Percentiles rank a stretch among this genome's conserved stretches.
phyloP scores from a whole-genome alignment of 768 basidiomycete species.

The Agrocybe praecox region DNA sequence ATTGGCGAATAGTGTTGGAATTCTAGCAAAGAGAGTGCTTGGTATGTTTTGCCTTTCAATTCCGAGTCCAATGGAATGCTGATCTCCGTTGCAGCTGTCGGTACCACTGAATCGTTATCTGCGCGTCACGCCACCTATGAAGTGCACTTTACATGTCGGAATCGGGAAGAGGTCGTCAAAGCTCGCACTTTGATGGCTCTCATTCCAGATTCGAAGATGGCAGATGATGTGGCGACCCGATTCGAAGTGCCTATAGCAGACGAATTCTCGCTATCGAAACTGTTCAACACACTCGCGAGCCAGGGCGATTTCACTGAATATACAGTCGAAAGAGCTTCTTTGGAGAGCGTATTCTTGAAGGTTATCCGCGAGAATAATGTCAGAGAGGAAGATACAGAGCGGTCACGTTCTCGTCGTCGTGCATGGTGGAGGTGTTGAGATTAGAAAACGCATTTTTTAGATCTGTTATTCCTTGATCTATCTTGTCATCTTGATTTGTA shows the following conservation, averaged over 20 bases:
- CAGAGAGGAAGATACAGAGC: constrained; percentile 41
- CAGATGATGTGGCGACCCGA: constrained; percentile 75
- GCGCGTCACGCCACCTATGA: constrained; percentile 75
- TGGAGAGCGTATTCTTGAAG: constrained; percentile 75
- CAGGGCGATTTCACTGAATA: constrained; percentile 63
- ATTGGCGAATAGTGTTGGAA: constrained; percentile 75
- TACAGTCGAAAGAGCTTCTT: constrained; percentile 66
- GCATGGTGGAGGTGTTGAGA: constrained; percentile 14
- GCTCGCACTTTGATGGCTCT: constrained; percentile 64
- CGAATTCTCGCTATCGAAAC: constrained; percentile 52
- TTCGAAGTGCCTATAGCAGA: constrained; percentile 68
- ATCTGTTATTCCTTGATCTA: too few relatives aligned
- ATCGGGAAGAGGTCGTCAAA: constrained; percentile 56
- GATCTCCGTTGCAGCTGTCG: constrained; percentile 51
- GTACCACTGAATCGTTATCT: constrained; percentile 63
- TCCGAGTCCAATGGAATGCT: not conserved
- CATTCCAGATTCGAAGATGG: constrained; percentile 62
- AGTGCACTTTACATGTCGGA: constrained; percentile 72
- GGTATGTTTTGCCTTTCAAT: constrained; percentile 41
- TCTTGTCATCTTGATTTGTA: too few relatives aligned
- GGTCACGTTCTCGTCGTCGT: not conserved
- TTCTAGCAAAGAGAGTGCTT: constrained; percentile 70
- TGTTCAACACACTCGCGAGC: constrained; percentile 57
- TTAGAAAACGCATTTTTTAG: too few relatives aligned
- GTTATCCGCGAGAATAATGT: constrained; percentile 69